These are phyloP conservation scores for Opeltia flavorubescens DNA, from an alignment of 495 filamentous ascomycete species.

Conservation along the genomic window DNA sequence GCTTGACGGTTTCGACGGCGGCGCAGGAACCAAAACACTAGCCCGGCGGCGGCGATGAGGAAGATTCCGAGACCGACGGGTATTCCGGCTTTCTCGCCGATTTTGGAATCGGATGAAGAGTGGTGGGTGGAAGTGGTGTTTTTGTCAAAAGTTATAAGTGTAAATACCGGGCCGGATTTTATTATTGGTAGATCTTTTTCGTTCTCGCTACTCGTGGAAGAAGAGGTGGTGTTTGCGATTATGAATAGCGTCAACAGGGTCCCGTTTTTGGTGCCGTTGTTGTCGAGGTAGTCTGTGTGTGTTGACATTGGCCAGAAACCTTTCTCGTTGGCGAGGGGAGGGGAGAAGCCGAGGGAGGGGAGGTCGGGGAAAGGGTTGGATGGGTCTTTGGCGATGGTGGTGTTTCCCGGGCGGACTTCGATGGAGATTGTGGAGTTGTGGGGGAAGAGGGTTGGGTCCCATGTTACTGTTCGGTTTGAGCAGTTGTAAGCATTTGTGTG, in stretches of 20 bases:
- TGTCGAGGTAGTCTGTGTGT: not conserved
- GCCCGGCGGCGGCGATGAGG: not conserved
- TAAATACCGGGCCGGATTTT: too few relatives aligned
- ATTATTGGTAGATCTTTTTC: too few relatives aligned
- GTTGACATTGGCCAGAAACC: too few relatives aligned
- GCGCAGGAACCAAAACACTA: not conserved
- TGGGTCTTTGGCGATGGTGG: not conserved
- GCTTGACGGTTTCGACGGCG: not conserved
- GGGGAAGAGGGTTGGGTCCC: constrained; percentile 1
- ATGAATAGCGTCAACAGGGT: not conserved
- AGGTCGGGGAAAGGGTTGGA: not conserved
- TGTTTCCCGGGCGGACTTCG: not conserved
- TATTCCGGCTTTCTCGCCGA: not conserved
- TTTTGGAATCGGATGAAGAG: too few relatives aligned
- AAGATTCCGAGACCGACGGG: not conserved
- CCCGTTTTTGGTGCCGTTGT: not conserved
- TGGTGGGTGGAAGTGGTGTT: too few relatives aligned
- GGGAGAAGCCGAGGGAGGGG: too few relatives aligned
- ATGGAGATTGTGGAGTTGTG: constrained; percentile 12
- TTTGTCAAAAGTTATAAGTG: too few relatives aligned
- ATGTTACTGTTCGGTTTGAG: constrained; percentile 1
- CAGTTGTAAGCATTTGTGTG: too few relatives aligned
- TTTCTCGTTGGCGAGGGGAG: too few relatives aligned
- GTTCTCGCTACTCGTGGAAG: not conserved
- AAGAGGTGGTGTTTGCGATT: not conserved